Base-by-base conservation (phyloP, 1,139 yeast species). In the Hyphopichia fennica region DNA sequence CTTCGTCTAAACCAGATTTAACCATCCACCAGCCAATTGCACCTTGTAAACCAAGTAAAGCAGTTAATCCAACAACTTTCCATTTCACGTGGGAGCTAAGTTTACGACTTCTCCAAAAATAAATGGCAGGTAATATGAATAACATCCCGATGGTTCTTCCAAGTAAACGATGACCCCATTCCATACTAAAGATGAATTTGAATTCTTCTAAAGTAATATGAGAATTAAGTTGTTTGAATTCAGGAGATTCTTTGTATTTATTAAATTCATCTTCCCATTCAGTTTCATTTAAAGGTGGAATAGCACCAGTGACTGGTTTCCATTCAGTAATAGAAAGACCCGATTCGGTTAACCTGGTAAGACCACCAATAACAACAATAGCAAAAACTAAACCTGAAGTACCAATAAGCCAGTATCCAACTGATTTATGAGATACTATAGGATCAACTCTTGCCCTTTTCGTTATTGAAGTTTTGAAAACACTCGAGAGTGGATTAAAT, bases 11-110 rank as follows among this genome's bases (percentile, higher is more conserved):
- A 35, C 99, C 99, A 6, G 96, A 88, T 56, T 87, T 84, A 44
- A 95, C 99, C 99, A 95, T 95, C 99, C 99, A 95, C 99, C 99
- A 95, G 31, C 99, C 99, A 53, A 95, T 86, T 42, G 84, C 85
- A 38, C 99, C 99, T 71, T 95, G 99, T 37, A 95, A 69, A 11
- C 96, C 99, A 45, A 95, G 74, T 41, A 93, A 69, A 1, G 77
- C 82, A 34, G 96, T 79, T 40, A 95, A 77, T 2, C 87, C 86
- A 20, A 87, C 64, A 16, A 93, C 72, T 48, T 90, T 75, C 45
- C 72, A 72, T 39, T 90, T 84, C 3, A 88, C 84, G 49, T 81
- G 83, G 2, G 79, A 66, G 2, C 90, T 82, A n/a, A 91, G 81
- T 52, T 72, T 81, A 36, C 81, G 79, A 1, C 83, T 68, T 25